Evolutionary conservation across 495 filamentous ascomycete genomes (phyloP).

Genomic region (Aspergillus indologenus): DNA sequence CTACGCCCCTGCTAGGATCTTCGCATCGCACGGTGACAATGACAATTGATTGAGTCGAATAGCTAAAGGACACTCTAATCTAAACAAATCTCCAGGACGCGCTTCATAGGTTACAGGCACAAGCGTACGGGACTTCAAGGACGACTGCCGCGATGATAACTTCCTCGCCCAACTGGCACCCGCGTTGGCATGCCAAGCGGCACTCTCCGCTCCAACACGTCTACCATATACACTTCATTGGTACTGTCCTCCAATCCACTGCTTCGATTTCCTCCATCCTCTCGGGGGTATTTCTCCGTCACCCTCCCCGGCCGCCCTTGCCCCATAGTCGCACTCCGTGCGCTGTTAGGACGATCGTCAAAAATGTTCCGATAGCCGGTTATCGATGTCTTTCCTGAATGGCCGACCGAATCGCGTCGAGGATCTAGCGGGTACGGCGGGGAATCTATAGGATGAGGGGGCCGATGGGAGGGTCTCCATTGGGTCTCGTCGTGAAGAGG

Average conservation of each 20-base stretch:
- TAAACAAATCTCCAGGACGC: background rate
- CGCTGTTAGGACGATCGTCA: conserved; percentile 18
- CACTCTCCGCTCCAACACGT: conserved; percentile 30
- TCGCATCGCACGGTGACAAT: too few species aligned
- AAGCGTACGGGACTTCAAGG: conserved; percentile 10
- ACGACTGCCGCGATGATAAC: conserved; percentile 28
- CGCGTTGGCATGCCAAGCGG: conserved; percentile 23
- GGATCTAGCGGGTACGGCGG: conserved; percentile 34
- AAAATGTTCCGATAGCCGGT: conserved; percentile 20
- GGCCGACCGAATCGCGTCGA: conserved; percentile 25
- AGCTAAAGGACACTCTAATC: too few species aligned
- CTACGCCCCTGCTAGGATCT: too few species aligned
- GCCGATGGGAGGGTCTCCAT: conserved; percentile 44
- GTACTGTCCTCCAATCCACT: conserved; percentile 25
- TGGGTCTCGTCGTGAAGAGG: conserved; percentile 46
- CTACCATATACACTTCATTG: conserved; percentile 37
- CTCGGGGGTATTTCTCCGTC: conserved; percentile 16
- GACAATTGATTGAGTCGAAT: too few species aligned
- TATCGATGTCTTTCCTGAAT: conserved; percentile 13
- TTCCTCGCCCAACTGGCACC: conserved; percentile 11
- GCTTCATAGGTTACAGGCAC: conserved; percentile 2
- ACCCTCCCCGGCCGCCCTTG: conserved; percentile 20
- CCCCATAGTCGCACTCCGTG: conserved; percentile 15
- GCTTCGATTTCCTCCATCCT: conserved; percentile 16
- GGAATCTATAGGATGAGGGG: conserved; percentile 30